Evolutionary conservation across 2,329 filamentous ascomycete genomes (phyloP).

Genomic region (Fusarium sp.): DNA sequence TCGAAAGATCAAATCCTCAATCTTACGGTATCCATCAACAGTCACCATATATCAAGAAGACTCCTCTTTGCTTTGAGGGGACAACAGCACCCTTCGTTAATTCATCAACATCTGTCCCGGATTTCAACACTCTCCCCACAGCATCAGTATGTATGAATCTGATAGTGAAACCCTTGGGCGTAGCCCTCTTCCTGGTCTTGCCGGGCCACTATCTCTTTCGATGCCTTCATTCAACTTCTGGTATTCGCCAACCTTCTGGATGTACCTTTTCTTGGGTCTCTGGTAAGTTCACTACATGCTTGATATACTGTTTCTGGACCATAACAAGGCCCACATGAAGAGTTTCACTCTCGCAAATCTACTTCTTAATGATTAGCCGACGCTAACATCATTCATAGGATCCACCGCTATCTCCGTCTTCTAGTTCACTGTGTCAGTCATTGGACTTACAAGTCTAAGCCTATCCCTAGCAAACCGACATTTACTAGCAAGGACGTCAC

Average conservation of each 20-base stretch:
- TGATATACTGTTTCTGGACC: neutral
- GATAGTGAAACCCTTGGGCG: slow-evolving; percentile 34
- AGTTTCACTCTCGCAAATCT: neutral
- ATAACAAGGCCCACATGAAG: slow-evolving; percentile 1
- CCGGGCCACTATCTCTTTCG: slow-evolving; percentile 35
- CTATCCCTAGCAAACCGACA: slow-evolving; percentile 84
- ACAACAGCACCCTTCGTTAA: slow-evolving; percentile 42
- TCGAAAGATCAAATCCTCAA: slow-evolving; percentile 15
- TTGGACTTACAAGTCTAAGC: slow-evolving; percentile 88
- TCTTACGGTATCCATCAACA: slow-evolving; percentile 24
- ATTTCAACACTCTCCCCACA: slow-evolving; percentile 26
- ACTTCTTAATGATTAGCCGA: slow-evolving; percentile 2
- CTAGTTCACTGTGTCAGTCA: slow-evolving; percentile 89
- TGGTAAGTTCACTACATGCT: slow-evolving; percentile 60
- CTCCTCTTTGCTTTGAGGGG: slow-evolving; percentile 26
- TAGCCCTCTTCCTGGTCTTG: slow-evolving; percentile 34
- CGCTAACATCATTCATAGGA: slow-evolving; percentile 64
- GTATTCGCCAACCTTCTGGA: slow-evolving; percentile 65
- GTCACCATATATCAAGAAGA: slow-evolving; percentile 31
- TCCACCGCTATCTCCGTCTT: slow-evolving; percentile 89
- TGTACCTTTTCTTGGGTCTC: slow-evolving; percentile 59
- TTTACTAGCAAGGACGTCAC: slow-evolving; percentile 89
- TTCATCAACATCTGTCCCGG: slow-evolving; percentile 26
- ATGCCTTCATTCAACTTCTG: slow-evolving; percentile 55
- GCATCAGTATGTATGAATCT: slow-evolving; percentile 43